Evolutionary conservation across 768 basidiomycete genomes (phyloP).

Genomic region (Tricholoma bakamatsutake): DNA sequence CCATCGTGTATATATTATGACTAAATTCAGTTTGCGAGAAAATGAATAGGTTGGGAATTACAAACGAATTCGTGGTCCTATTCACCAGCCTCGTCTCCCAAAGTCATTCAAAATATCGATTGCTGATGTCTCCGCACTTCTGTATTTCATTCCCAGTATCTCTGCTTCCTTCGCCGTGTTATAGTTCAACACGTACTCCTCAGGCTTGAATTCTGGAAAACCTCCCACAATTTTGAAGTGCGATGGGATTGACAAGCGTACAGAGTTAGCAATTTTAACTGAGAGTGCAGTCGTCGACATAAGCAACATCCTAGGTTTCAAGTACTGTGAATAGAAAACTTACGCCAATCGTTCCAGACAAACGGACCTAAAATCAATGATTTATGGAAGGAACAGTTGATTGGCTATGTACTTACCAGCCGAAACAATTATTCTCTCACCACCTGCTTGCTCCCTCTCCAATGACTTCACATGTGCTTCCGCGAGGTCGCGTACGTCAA

Average conservation of each 20-base stretch:
- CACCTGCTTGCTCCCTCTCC: conserved; percentile 42
- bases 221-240: conserved; percentile 20
- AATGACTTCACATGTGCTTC: conserved; percentile 49
- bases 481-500: conserved; percentile 54
- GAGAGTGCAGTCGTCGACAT: not conserved
- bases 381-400: not conserved
- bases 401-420: conserved; percentile 9
- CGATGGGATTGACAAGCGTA: conserved; percentile 20
- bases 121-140: conserved; percentile 22
- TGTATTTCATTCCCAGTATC: conserved; percentile 27
- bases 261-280: conserved; percentile 30
- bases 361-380: conserved; percentile 2
- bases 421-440: conserved; percentile 49
- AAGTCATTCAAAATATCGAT: conserved; percentile 27
- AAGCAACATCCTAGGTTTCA: not conserved
- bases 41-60: too few relatives aligned
- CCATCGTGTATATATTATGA: too few relatives aligned
- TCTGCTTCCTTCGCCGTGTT: conserved; percentile 21
- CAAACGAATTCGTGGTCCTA: not conserved
- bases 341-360: conserved; percentile 33
- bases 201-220: conserved; percentile 24
- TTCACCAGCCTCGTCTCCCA: conserved; percentile 27
- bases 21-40: too few relatives aligned
- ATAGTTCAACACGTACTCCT: conserved; percentile 15
- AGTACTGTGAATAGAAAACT: conserved; percentile 3